Conservation (phyloP, 345 rosid species). For the Eutrema yunnanense region DNA sequence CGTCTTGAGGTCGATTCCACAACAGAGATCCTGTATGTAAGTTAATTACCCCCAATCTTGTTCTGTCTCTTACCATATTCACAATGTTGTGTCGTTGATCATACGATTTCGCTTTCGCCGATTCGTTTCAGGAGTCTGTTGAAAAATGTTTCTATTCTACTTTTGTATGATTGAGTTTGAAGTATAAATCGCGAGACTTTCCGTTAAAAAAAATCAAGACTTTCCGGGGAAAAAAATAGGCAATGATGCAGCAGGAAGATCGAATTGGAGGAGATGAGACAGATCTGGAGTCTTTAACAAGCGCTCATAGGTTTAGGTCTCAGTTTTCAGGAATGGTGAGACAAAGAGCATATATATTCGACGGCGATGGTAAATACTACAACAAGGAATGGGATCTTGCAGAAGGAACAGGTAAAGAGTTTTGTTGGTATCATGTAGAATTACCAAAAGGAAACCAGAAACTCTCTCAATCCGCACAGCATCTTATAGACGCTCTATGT, state of each 20-base stretch:
- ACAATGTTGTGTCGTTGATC: background rate
- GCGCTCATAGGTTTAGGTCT: constrained; percentile 19
- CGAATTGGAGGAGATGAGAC: constrained; percentile 31
- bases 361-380: constrained; percentile 63
- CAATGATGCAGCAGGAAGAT: constrained; percentile 51
- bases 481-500: constrained; percentile 82
- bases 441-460: constrained; percentile 81
- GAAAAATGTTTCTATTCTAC: background rate
- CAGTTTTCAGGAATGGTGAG: constrained; percentile 61
- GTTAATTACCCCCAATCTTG: background rate
- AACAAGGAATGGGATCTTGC: constrained; percentile 79
- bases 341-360: constrained; percentile 79
- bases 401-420: constrained; percentile 66
- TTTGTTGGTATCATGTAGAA: constrained; percentile 96
- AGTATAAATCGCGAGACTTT: background rate
- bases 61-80: background rate
- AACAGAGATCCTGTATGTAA: constrained; percentile 1
- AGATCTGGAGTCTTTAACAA: constrained; percentile 34
- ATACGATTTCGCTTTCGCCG: background rate
- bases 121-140: constrained; percentile 9
- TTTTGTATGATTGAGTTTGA: background rate
- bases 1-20: background rate
- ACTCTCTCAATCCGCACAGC: constrained; percentile 74
- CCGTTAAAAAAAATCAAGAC: background rate
- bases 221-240: background rate